These are phyloP conservation scores for Zarea fungicola DNA, from an alignment of 2,329 filamentous ascomycete species.

Conservation along the genomic window DNA sequence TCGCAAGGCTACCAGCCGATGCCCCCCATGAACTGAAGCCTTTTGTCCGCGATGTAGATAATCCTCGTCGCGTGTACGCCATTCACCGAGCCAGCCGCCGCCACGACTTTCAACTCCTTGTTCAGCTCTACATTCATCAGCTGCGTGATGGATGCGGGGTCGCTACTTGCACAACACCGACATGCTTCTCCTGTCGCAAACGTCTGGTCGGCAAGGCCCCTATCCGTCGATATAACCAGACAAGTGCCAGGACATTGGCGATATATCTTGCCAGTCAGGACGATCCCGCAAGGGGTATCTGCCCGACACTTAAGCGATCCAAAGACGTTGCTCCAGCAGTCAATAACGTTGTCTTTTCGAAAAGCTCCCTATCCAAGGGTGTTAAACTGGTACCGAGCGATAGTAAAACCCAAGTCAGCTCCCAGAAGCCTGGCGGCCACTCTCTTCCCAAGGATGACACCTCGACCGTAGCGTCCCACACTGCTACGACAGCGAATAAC, in stretches of 20 bases:
- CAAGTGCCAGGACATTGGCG: conserved; percentile 77
- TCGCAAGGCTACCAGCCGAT: conserved; percentile 54
- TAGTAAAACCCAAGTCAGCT: conserved; percentile 19
- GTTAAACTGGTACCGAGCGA: conserved; percentile 39
- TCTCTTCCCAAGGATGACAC: not conserved
- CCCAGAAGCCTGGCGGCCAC: not conserved
- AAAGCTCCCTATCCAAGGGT: conserved; percentile 22
- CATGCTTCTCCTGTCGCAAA: conserved; percentile 74
- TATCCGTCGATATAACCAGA: conserved; percentile 70
- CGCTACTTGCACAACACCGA: conserved; percentile 63
- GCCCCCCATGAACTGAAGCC: conserved; percentile 54
- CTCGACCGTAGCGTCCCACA: not conserved
- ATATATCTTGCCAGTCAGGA: conserved; percentile 76
- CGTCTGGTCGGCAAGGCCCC: conserved; percentile 62
- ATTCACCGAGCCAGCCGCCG: conserved; percentile 57
- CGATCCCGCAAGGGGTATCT: conserved; percentile 66
- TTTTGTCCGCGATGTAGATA: conserved; percentile 53
- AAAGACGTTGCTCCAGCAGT: conserved; percentile 40
- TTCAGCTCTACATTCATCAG: conserved; percentile 69
- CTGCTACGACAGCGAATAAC: not conserved
- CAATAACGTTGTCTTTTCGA: conserved; percentile 41
- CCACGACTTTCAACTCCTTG: conserved; percentile 59
- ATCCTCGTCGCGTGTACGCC: conserved; percentile 55
- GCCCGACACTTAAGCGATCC: conserved; percentile 43
- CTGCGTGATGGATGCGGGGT: conserved; percentile 75